These are phyloP conservation scores for Streptanthus diversifolius DNA, from an alignment of 345 rosid species.

Conservation along the genomic window DNA sequence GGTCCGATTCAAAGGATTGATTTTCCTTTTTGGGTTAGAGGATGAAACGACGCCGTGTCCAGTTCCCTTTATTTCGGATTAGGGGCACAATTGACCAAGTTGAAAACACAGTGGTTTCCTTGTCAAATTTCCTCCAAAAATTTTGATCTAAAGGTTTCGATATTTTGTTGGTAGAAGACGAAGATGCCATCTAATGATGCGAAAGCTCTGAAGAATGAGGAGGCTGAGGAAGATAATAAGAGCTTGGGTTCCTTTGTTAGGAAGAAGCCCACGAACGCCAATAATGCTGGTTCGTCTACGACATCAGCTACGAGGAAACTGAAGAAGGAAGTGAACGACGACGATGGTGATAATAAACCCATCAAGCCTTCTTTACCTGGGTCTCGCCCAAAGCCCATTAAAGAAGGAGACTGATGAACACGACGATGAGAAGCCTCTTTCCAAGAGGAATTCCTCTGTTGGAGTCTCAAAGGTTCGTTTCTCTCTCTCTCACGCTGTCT, in stretches of 20 bases:
- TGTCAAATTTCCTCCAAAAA: neutral
- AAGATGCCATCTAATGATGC: slow-evolving; percentile 65
- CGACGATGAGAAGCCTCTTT: slow-evolving; percentile 46
- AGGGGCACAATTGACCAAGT: slow-evolving; percentile 28
- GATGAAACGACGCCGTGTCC: slow-evolving; percentile 8
- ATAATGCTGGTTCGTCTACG: slow-evolving; percentile 33
- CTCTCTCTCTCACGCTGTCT: neutral
- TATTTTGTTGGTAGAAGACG: neutral
- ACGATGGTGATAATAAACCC: slow-evolving; percentile 37
- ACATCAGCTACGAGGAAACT: slow-evolving; percentile 36
- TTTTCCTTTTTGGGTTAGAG: neutral
- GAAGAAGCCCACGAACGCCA: slow-evolving; percentile 42
- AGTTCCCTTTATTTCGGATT: neutral
- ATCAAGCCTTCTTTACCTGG: slow-evolving; percentile 23
- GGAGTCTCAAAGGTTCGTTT: slow-evolving; percentile 47
- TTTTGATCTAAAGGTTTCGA: neutral
- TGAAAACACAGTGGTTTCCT: slow-evolving; percentile 4
- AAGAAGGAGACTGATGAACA: slow-evolving; percentile 43
- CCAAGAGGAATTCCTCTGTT: slow-evolving; percentile 37
- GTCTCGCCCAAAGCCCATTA: slow-evolving; percentile 31
- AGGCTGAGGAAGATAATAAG: slow-evolving; percentile 37
- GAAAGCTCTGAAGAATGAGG: slow-evolving; percentile 39
- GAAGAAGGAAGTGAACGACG: slow-evolving; percentile 49
- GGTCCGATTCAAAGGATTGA: neutral
- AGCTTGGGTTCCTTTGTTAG: slow-evolving; percentile 51